Percentiles rank a stretch among this genome's conserved stretches.
These are phyloP conservation scores for Hypoxylon trugodes DNA, from an alignment of 495 filamentous ascomycete genomes.

Conservation along the genomic window DNA sequence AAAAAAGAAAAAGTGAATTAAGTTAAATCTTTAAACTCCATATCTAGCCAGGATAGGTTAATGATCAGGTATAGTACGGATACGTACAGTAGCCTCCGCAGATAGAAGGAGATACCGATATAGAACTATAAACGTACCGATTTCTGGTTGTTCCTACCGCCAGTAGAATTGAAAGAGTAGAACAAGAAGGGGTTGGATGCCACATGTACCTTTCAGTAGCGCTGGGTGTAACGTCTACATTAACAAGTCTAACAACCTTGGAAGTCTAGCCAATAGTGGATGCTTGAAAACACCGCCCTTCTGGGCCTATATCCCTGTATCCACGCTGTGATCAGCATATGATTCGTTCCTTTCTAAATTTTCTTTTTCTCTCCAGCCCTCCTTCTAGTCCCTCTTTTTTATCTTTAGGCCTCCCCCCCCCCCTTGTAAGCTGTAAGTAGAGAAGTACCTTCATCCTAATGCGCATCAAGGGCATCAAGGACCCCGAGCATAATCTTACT, in stretches of 20 bases:
- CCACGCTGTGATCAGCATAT: slow-evolving; percentile 10
- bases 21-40: background rate
- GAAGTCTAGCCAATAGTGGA: slow-evolving; percentile 18
- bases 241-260: slow-evolving; percentile 6
- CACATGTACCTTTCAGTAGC: slow-evolving; percentile 17
- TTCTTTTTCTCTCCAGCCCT: slow-evolving; percentile 1
- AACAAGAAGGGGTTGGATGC: too few species aligned
- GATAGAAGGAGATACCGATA: slow-evolving; percentile 24
- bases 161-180: too few species aligned
- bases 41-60: background rate
- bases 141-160: background rate
- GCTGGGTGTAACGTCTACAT: too few species aligned
- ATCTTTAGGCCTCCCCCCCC: slow-evolving; percentile 2
- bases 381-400: background rate
- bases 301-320: slow-evolving; percentile 20
- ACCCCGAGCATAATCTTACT: too few species aligned
- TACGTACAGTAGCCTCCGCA: slow-evolving; percentile 20
- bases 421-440: background rate
- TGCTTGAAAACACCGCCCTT: slow-evolving; percentile 16
- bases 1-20: too few species aligned
- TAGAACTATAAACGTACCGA: background rate
- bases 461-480: too few species aligned
- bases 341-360: slow-evolving; percentile 21
- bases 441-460: too few species aligned
- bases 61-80: background rate